A percentile compares a stretch with the other conserved stretches of the same genome.
Evolutionary conservation across 2,329 filamentous ascomycete species (phyloP).

Genomic region (Aspergillus quadrilineatus): DNA sequence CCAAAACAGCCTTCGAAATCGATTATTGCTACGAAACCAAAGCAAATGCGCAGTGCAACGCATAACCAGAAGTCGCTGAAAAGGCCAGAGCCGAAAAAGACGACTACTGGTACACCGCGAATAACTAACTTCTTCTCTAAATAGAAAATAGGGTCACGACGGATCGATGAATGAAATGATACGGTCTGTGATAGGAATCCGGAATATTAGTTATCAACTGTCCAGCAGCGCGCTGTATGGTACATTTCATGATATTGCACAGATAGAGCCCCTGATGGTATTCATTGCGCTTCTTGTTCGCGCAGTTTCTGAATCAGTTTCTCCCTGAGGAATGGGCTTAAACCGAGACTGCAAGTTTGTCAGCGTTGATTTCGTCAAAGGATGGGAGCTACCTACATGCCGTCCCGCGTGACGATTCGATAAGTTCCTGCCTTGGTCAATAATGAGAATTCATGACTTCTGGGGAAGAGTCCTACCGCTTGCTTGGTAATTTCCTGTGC

Average conservation of each 20-base stretch:
- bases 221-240: conserved; percentile 19
- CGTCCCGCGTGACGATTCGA: conserved; percentile 59
- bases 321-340: conserved; percentile 50
- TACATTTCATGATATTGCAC: conserved; percentile 19
- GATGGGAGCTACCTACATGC: conserved; percentile 48
- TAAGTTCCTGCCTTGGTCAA: conserved; percentile 51
- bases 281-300: conserved; percentile 29
- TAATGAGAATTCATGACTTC: background rate
- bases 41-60: conserved; percentile 57
- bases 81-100: conserved; percentile 42
- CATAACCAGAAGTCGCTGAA: conserved; percentile 54
- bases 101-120: conserved; percentile 51
- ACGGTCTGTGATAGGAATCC: background rate
- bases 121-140: conserved; percentile 52
- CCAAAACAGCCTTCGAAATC: conserved; percentile 39
- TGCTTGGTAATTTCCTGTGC: conserved; percentile 58
- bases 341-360: conserved; percentile 38
- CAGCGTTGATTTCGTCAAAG: conserved; percentile 17
- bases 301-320: conserved; percentile 51
- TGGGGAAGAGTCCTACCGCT: conserved; percentile 46
- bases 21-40: conserved; percentile 27
- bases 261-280: conserved; percentile 13
- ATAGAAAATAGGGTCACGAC: conserved; percentile 16
- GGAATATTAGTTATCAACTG: conserved; percentile 39
- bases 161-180: background rate